phyloP scores from a whole-genome alignment of 371 early-diverging fungal species.

The Actinomucor elegans region DNA sequence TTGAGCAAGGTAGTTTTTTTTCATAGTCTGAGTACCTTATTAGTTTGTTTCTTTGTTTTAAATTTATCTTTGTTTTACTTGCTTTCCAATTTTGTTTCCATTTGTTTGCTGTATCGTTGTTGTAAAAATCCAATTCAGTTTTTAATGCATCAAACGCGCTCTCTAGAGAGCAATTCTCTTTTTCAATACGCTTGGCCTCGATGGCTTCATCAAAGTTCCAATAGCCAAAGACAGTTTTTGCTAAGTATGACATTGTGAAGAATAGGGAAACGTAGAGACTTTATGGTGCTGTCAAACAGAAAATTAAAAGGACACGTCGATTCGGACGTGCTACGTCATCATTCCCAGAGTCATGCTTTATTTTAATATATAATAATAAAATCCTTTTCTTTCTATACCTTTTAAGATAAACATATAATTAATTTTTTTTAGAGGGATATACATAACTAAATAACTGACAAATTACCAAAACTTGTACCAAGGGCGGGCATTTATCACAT shows the following conservation, averaged over 20 bases:
- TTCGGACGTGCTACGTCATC: too few relatives aligned
- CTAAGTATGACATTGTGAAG: conserved; percentile 27
- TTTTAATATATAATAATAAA: too few relatives aligned
- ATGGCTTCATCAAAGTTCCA: conserved; percentile 14
- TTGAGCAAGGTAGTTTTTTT: conserved; percentile 7
- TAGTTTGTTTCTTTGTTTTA: conserved; percentile 8
- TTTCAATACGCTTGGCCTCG: conserved; percentile 10
- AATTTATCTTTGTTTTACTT: conserved; percentile 8
- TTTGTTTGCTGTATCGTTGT: conserved; percentile 4
- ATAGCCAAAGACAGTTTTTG: conserved; percentile 9
- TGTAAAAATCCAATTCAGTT: conserved; percentile 1
- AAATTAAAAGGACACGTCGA: too few relatives aligned
- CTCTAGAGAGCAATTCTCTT: conserved; percentile 10
- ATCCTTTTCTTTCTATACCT: too few relatives aligned
- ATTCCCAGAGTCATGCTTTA: too few relatives aligned
- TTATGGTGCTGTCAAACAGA: too few relatives aligned
- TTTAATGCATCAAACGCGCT: conserved; percentile 12
- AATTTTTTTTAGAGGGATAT: too few relatives aligned
- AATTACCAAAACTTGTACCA: too few relatives aligned
- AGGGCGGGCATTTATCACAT: too few relatives aligned
- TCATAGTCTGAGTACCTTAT: conserved; percentile 7
- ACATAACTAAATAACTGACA: too few relatives aligned
- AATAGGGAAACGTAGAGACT: neutral
- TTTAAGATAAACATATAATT: too few relatives aligned
- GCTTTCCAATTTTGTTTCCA: conserved; percentile 7